Conservation (phyloP, 768 basidiomycete species). For the Baorangia bicolor region DNA sequence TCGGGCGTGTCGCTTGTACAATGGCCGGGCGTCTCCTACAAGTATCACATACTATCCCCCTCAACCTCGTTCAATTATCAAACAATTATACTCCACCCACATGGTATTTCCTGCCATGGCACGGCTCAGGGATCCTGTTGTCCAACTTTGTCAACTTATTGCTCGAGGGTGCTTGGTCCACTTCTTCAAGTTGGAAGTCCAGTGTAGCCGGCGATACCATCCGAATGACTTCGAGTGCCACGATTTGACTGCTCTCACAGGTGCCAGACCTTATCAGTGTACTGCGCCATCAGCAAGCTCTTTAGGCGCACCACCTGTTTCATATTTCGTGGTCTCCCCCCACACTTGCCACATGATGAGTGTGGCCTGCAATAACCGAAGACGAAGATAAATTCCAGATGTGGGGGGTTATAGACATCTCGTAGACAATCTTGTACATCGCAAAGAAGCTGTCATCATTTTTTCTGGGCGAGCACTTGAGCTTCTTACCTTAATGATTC, state of each 20-base stretch:
- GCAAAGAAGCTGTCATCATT: slow-evolving; percentile 76
- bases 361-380: slow-evolving; percentile 73
- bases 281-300: slow-evolving; percentile 51
- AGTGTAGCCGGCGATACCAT: slow-evolving; percentile 65
- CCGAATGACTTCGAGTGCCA: slow-evolving; percentile 37
- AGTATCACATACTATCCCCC: slow-evolving; percentile 43
- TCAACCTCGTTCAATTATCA: slow-evolving; percentile 61
- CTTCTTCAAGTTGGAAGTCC: slow-evolving; percentile 40
- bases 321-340: background rate
- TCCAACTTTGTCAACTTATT: slow-evolving; percentile 68
- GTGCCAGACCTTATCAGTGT: slow-evolving; percentile 58
- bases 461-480: slow-evolving; percentile 54
- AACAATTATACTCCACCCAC: slow-evolving; percentile 59
- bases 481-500: slow-evolving; percentile 13
- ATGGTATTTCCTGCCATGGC: slow-evolving; percentile 66
- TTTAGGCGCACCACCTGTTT: slow-evolving; percentile 30
- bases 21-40: slow-evolving; percentile 46
- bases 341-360: slow-evolving; percentile 24
- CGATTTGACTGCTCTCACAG: slow-evolving; percentile 57
- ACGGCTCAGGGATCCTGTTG: slow-evolving; percentile 63
- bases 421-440: slow-evolving; percentile 51
- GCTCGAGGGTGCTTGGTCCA: slow-evolving; percentile 53
- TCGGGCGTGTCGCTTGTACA: slow-evolving; percentile 56
- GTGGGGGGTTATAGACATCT: slow-evolving; percentile 63
- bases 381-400: slow-evolving; percentile 59